Percentiles rank a stretch among this genome's conserved stretches.
phyloP scores from a whole-genome alignment of 176 grass and related monocot species.

The Echinochloa phyllopogon region DNA sequence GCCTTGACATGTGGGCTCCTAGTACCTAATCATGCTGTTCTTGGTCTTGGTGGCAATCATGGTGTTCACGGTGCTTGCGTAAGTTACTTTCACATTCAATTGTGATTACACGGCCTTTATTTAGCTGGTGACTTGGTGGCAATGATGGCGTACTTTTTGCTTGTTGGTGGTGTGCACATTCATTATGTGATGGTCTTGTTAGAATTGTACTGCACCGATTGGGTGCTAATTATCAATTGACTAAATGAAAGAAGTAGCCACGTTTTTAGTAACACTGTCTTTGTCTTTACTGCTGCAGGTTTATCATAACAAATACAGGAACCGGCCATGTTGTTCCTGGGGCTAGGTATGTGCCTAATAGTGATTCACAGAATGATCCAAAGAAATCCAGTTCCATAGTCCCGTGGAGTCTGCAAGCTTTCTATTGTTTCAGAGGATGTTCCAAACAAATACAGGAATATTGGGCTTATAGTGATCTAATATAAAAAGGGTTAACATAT shows the following conservation, averaged over 20 bases:
- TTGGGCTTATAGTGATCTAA: neutral
- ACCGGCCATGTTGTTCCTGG: slow-evolving; percentile 79
- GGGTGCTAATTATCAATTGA: slow-evolving; percentile 10
- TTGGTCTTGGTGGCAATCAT: slow-evolving; percentile 89
- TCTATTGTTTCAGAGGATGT: neutral
- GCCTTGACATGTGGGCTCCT: slow-evolving; percentile 61
- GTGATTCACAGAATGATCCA: neutral
- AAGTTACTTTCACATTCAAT: slow-evolving; percentile 50
- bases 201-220: slow-evolving; percentile 4
- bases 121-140: neutral
- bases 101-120: neutral
- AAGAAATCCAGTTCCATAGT: neutral
- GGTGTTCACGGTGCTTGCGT: slow-evolving; percentile 91
- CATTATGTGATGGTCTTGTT: slow-evolving; percentile 30
- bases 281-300: slow-evolving; percentile 60
- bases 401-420: neutral
- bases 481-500: neutral
- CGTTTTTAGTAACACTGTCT: neutral
- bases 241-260: slow-evolving; percentile 3
- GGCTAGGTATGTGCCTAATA: slow-evolving; percentile 56
- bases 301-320: slow-evolving; percentile 95
- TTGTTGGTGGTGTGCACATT: slow-evolving; percentile 8
- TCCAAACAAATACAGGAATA: neutral
- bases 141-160: slow-evolving; percentile 40
- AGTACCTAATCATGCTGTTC: slow-evolving; percentile 89